Evolutionary conservation across 768 basidiomycete genomes (phyloP).

Genomic region (Tulasnella sp.): DNA sequence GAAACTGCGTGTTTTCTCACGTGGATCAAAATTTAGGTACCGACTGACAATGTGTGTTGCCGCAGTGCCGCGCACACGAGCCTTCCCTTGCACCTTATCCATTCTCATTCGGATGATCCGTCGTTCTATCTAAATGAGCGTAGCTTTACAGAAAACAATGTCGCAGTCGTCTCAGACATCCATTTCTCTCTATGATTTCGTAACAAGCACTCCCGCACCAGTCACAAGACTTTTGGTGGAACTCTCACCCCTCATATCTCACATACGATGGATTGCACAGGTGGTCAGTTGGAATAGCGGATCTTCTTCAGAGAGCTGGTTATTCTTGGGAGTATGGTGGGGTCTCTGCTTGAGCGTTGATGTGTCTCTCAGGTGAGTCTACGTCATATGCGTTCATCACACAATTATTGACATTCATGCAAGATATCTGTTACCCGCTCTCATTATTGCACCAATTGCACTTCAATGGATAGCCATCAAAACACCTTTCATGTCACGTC

Average conservation of each 20-base stretch:
- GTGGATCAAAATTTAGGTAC: too few species aligned
- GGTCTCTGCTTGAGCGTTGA: conserved; percentile 50
- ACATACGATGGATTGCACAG: conserved; percentile 33
- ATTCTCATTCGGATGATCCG: too few species aligned
- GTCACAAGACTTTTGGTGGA: conserved; percentile 48
- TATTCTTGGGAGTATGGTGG: conserved; percentile 67
- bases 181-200: conserved; percentile 16
- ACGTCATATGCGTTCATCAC: background rate
- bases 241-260: conserved; percentile 43
- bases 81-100: too few species aligned
- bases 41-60: too few species aligned
- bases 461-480: background rate
- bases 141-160: too few species aligned
- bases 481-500: conserved; percentile 1
- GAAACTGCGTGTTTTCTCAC: too few species aligned
- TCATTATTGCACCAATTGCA: conserved; percentile 1
- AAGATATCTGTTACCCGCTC: conserved; percentile 6
- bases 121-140: too few species aligned
- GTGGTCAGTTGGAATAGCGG: conserved; percentile 43
- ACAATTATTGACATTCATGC: background rate
- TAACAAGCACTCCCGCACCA: conserved; percentile 35
- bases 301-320: conserved; percentile 47
- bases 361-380: conserved; percentile 36
- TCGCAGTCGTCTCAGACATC: too few species aligned
- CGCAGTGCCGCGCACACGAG: too few species aligned